Conservation (phyloP, 1,139 yeast genomes). For the Blastobotrys arbuscula region DNA sequence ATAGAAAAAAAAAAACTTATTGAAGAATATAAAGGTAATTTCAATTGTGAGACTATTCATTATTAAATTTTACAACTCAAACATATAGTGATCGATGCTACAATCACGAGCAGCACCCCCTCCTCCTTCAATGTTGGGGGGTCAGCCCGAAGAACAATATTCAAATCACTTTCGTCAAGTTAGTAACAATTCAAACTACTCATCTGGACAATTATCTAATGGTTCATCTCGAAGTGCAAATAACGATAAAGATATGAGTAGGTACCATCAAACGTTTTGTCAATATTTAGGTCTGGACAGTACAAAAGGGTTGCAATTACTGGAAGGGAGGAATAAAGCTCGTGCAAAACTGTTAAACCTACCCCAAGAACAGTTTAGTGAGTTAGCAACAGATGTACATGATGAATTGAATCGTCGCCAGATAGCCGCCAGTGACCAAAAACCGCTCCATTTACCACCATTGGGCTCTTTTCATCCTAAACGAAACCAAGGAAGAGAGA, state of each 20-base stretch:
- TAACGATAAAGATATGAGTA: constrained; percentile 8
- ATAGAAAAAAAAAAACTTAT: too few relatives aligned
- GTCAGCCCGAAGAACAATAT: too few relatives aligned
- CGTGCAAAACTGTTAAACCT: constrained; percentile 78
- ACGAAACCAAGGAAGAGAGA: constrained; percentile 92
- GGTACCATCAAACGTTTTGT: constrained; percentile 19
- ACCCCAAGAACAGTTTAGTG: constrained; percentile 79
- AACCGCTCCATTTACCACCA: constrained; percentile 26
- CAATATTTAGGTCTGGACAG: constrained; percentile 12
- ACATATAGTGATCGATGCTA: too few relatives aligned
- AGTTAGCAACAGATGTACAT: constrained; percentile 85
- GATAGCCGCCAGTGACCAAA: constrained; percentile 30
- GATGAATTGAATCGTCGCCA: constrained; percentile 81
- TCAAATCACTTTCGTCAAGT: too few relatives aligned
- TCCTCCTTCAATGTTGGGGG: too few relatives aligned
- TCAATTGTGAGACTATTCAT: too few relatives aligned
- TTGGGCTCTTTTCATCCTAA: constrained; percentile 66
- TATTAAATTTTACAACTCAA: too few relatives aligned
- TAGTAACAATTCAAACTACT: background rate
- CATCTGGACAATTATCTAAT: background rate
- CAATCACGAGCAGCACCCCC: too few relatives aligned
- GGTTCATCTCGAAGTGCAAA: background rate
- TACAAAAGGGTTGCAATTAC: background rate
- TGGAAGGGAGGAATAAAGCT: constrained; percentile 51
- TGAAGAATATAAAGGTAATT: too few relatives aligned